phyloP scores from a whole-genome alignment of 2,329 filamentous ascomycete species.

The Paecilomyces niveus region DNA sequence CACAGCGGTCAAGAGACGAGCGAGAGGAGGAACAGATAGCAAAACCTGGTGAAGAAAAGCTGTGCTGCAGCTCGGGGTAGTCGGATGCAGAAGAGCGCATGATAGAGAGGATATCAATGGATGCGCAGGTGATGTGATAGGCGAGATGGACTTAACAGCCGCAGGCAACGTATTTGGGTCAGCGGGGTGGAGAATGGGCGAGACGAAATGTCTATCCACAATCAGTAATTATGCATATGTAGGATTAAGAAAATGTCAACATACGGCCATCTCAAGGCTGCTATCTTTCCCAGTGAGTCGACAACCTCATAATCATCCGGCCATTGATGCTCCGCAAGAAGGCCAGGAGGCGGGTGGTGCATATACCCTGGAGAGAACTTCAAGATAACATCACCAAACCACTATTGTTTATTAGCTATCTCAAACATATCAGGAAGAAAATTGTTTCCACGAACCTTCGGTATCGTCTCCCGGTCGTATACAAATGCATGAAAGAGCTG shows the following conservation, averaged over 20 bases:
- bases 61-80: constrained; percentile 78
- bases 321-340: constrained; percentile 63
- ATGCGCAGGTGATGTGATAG: constrained; percentile 77
- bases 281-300: constrained; percentile 74
- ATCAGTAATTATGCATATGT: not conserved
- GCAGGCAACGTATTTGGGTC: constrained; percentile 54
- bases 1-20: constrained; percentile 62
- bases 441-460: constrained; percentile 42
- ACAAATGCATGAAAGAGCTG: constrained; percentile 70
- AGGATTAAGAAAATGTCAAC: constrained; percentile 25
- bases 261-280: constrained; percentile 74
- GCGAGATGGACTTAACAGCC: constrained; percentile 60
- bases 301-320: constrained; percentile 69
- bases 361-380: constrained; percentile 72
- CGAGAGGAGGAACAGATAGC: constrained; percentile 68
- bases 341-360: constrained; percentile 61
- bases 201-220: constrained; percentile 59
- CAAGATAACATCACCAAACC: constrained; percentile 59
- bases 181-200: constrained; percentile 77
- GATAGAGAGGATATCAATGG: constrained; percentile 78
- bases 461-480: constrained; percentile 69
- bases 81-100: constrained; percentile 82
- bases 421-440: not conserved
- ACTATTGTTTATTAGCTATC: constrained; percentile 20
- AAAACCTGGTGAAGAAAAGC: constrained; percentile 87